These are phyloP conservation scores for Kingdonia uniflora DNA, from an alignment of 164 flowering plant genomes.

Conservation along the genomic window DNA sequence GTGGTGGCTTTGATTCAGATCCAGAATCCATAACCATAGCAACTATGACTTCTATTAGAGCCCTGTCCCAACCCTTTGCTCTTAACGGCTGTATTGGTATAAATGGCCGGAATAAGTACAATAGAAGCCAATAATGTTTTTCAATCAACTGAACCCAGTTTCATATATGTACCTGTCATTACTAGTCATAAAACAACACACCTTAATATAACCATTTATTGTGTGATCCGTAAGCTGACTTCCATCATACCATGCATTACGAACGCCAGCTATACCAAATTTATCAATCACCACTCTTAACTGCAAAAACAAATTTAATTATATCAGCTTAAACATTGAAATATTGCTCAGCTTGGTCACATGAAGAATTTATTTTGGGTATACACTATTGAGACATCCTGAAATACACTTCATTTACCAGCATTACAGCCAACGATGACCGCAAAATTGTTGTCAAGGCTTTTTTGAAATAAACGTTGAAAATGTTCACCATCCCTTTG, in stretches of 20 bases:
- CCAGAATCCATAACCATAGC: conserved; percentile 48
- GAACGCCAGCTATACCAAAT: conserved; percentile 29
- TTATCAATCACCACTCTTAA: conserved; percentile 1
- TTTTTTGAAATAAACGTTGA: conserved; percentile 42
- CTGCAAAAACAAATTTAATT: not conserved
- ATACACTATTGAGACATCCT: not conserved
- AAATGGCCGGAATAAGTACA: not conserved
- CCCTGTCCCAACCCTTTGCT: conserved; percentile 76
- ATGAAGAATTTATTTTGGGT: not conserved
- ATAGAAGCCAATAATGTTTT: not conserved
- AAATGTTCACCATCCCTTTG: conserved; percentile 36
- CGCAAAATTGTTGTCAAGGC: conserved; percentile 46
- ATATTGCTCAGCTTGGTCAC: not conserved
- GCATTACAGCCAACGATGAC: conserved; percentile 46
- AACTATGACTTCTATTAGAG: conserved; percentile 58
- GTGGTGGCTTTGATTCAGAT: conserved; percentile 44
- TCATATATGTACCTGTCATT: not conserved
- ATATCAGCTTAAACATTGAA: too few relatives aligned
- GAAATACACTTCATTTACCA: conserved; percentile 35
- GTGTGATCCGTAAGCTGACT: conserved; percentile 45
- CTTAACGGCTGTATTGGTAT: conserved; percentile 67
- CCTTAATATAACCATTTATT: conserved; percentile 78
- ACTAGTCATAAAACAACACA: conserved; percentile 10
- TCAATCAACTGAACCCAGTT: not conserved
- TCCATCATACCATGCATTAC: conserved; percentile 74